Evolutionary conservation across 1,284 basidiomycete genomes (phyloP).

Genomic region (Vanrija pseudolonga): DNA sequence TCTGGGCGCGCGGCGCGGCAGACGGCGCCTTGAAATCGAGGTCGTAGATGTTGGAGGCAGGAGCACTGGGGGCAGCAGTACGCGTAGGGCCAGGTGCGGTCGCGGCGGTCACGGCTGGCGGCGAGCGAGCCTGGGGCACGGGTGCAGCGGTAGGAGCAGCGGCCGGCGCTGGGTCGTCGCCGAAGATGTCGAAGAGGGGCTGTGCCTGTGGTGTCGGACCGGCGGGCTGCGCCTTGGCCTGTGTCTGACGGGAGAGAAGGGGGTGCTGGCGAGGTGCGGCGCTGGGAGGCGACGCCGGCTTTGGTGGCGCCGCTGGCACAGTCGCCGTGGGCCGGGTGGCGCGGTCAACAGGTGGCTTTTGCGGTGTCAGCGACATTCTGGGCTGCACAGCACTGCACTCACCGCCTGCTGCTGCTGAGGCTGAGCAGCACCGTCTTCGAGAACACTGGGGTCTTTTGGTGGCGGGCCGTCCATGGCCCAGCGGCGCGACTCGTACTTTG

Average conservation of each 20-base stretch:
- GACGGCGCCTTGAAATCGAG: slow-evolving; percentile 49
- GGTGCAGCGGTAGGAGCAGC: slow-evolving; percentile 10
- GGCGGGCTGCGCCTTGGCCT: slow-evolving; percentile 10
- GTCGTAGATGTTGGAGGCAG: slow-evolving; percentile 44
- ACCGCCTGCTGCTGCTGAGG: slow-evolving; percentile 8
- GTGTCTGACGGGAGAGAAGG: slow-evolving; percentile 34
- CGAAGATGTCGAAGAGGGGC: slow-evolving; percentile 41
- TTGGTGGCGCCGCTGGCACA: no score
- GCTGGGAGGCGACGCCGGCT: slow-evolving; percentile 19
- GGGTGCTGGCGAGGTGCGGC: slow-evolving; percentile 31
- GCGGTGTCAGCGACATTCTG: neutral
- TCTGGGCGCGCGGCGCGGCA: slow-evolving; percentile 18
- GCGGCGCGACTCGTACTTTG: slow-evolving; percentile 88
- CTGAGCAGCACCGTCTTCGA: slow-evolving; percentile 57
- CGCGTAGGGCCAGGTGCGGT: slow-evolving; percentile 20
- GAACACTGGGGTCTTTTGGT: slow-evolving; percentile 73
- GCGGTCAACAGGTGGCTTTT: neutral
- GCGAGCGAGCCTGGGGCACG: neutral
- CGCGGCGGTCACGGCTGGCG: slow-evolving; percentile 13
- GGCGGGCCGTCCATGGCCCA: slow-evolving; percentile 89
- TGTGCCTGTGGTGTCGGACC: slow-evolving; percentile 14
- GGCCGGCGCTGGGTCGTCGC: slow-evolving; percentile 21
- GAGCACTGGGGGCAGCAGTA: slow-evolving; percentile 17
- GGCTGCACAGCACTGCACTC: neutral
- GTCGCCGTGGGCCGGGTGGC: slow-evolving; percentile 24